Evolutionary conservation across 2,329 filamentous ascomycete genomes (phyloP).

Genomic region (Arthroderma sp.): DNA sequence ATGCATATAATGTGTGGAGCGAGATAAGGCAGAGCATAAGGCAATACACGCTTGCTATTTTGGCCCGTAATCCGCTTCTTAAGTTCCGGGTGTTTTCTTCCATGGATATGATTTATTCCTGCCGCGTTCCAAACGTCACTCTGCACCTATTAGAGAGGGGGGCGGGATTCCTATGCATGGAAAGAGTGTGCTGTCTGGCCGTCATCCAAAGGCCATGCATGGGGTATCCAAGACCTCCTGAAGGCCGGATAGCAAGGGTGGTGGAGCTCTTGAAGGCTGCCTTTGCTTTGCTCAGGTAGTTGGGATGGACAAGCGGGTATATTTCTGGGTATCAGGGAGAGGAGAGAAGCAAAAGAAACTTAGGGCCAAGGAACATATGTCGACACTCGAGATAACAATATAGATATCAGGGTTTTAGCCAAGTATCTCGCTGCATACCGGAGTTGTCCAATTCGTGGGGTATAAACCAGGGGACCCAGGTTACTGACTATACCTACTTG

Average conservation of each 20-base stretch:
- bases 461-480: not conserved
- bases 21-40: not conserved
- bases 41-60: not conserved
- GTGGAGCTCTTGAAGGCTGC: not conserved
- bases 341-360: not conserved
- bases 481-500: not conserved
- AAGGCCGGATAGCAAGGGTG: not conserved
- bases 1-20: not conserved
- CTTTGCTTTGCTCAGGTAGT: not conserved
- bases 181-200: not conserved
- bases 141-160: not conserved
- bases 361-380: slow-evolving; percentile 3
- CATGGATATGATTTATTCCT: not conserved
- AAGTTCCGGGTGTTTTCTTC: slow-evolving; percentile 1
- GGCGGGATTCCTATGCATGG: not conserved
- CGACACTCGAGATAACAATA: not conserved
- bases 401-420: not conserved
- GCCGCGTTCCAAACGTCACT: not conserved
- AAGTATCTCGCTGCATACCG: not conserved
- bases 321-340: not conserved
- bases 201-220: not conserved
- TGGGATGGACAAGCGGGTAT: not conserved
- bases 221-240: not conserved
- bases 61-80: not conserved
- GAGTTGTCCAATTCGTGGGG: not conserved